Conservation (phyloP, 2,329 filamentous ascomycete genomes). For the Aschersonia sp. region DNA sequence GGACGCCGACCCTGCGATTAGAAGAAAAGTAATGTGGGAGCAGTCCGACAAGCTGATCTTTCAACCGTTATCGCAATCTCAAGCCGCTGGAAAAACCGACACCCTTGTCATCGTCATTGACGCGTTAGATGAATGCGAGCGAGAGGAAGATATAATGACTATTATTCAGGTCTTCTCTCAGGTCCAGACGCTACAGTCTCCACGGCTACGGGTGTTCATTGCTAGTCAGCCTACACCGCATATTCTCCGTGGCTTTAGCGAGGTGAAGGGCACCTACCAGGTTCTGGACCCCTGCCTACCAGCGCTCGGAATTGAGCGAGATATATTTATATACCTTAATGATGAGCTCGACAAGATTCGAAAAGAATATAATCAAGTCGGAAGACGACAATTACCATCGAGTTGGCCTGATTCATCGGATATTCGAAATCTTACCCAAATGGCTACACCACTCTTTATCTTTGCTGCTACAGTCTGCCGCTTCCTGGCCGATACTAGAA, state of each 20-base stretch:
- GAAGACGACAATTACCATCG: background rate
- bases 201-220: conserved; percentile 19
- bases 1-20: conserved; percentile 14
- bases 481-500: background rate
- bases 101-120: conserved; percentile 20
- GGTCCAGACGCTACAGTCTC: background rate
- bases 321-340: conserved; percentile 18
- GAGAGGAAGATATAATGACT: conserved; percentile 14
- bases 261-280: conserved; percentile 7
- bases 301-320: conserved; percentile 14
- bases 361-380: background rate
- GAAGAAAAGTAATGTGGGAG: conserved; percentile 12
- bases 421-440: conserved; percentile 3
- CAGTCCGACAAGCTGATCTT: conserved; percentile 26
- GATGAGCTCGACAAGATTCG: background rate
- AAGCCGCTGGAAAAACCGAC: background rate
- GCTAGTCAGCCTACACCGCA: conserved; percentile 29
- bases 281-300: conserved; percentile 20
- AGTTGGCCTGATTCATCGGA: background rate
- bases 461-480: background rate
- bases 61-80: conserved; percentile 13
- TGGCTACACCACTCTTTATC: conserved; percentile 5
- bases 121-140: conserved; percentile 13
- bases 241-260: too few relatives aligned
- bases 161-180: conserved; percentile 11